phyloP scores from a whole-genome alignment of 2,329 filamentous ascomycete species.

The Trichoderma gracile region DNA sequence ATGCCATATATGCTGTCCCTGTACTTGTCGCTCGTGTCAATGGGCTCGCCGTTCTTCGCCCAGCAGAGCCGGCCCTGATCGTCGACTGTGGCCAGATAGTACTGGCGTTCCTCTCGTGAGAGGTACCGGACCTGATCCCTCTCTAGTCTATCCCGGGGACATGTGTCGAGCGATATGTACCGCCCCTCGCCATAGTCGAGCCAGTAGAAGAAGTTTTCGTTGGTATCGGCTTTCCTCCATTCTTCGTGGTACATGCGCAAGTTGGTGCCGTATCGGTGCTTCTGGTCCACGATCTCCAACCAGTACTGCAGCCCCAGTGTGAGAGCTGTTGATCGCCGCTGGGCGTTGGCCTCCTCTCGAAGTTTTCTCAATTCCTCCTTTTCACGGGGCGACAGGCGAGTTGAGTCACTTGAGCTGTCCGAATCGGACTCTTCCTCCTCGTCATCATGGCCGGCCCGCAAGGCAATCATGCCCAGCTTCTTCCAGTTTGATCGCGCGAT shows the following conservation, averaged over 20 bases:
- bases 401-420: slow-evolving; percentile 36
- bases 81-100: slow-evolving; percentile 80
- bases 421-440: slow-evolving; percentile 48
- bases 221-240: slow-evolving; percentile 76
- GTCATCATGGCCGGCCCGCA: slow-evolving; percentile 70
- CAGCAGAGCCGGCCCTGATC: slow-evolving; percentile 74
- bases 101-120: slow-evolving; percentile 74
- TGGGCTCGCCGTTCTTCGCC: slow-evolving; percentile 77
- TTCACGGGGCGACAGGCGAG: slow-evolving; percentile 39
- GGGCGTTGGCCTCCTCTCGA: slow-evolving; percentile 52
- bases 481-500: slow-evolving; percentile 71
- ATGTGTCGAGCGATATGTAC: slow-evolving; percentile 66
- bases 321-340: slow-evolving; percentile 66
- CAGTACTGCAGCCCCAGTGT: slow-evolving; percentile 88
- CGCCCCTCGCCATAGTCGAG: slow-evolving; percentile 78
- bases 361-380: slow-evolving; percentile 46
- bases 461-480: slow-evolving; percentile 68
- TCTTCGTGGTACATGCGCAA: slow-evolving; percentile 77
- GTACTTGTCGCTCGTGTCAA: slow-evolving; percentile 74
- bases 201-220: slow-evolving; percentile 94
- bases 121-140: slow-evolving; percentile 81
- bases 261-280: slow-evolving; percentile 86
- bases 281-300: slow-evolving; percentile 78
- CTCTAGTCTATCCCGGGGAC: slow-evolving; percentile 73
- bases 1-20: slow-evolving; percentile 79